Evolutionary conservation across 2,329 filamentous ascomycete species (phyloP).

Genomic region (Daldinia sp.): DNA sequence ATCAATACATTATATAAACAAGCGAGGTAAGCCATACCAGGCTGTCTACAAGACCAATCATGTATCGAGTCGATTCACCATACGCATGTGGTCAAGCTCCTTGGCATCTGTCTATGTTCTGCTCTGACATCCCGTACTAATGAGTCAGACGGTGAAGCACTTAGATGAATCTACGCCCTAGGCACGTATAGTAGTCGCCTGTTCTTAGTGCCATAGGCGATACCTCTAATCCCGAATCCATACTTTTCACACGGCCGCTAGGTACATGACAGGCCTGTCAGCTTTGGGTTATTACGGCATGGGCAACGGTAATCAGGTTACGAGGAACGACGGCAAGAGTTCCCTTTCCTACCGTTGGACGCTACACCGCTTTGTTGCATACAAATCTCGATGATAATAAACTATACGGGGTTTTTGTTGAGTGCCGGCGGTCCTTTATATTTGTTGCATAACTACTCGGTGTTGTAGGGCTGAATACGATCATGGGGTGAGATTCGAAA

Average conservation of each 20-base stretch:
- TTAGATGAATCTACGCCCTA: neutral
- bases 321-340: neutral
- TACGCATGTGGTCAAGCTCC: constrained; percentile 5
- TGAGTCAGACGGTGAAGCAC: constrained; percentile 25
- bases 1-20: constrained; percentile 30
- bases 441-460: neutral
- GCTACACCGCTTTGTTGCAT: constrained; percentile 16
- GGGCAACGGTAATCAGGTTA: constrained; percentile 7
- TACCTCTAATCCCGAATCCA: neutral
- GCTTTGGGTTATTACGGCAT: neutral
- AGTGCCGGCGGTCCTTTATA: neutral
- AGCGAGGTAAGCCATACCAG: constrained; percentile 20
- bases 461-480: neutral
- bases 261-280: neutral
- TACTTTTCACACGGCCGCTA: neutral
- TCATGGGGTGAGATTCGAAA: neutral
- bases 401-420: neutral
- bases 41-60: constrained; percentile 16
- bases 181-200: neutral
- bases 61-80: neutral
- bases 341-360: neutral
- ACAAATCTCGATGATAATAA: constrained; percentile 10
- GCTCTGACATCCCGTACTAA: neutral
- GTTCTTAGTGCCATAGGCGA: neutral
- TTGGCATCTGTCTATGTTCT: constrained; percentile 18